A percentile compares a stretch with the other conserved stretches of the same genome.
phyloP scores from a whole-genome alignment of 257 asterid species.

The Sherardia arvensis region DNA sequence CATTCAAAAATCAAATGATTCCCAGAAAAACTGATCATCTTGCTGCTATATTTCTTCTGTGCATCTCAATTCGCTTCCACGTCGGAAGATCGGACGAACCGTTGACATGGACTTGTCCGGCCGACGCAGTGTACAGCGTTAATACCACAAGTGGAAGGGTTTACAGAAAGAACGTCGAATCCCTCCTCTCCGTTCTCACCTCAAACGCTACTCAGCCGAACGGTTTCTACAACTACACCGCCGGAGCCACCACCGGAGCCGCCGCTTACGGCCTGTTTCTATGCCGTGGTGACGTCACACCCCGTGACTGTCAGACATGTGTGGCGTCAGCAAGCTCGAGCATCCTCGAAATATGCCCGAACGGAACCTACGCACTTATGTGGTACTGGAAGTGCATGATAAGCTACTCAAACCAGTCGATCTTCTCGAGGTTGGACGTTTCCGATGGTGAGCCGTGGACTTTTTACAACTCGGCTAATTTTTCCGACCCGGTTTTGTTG shows the following conservation, averaged over 20 bases:
- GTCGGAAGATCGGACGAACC: neutral
- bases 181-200: conserved; percentile 8
- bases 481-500: too few species aligned
- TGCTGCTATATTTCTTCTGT: neutral
- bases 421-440: neutral
- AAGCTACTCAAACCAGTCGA: conserved; percentile 4
- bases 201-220: conserved; percentile 1
- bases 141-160: neutral
- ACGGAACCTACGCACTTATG: neutral
- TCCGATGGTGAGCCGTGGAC: conserved; percentile 17
- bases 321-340: neutral
- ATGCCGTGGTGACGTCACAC: neutral
- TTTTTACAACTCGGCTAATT: neutral
- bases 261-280: neutral
- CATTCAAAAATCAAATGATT: too few species aligned
- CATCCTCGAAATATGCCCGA: neutral
- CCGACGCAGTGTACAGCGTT: neutral
- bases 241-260: too few species aligned
- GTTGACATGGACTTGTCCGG: too few species aligned
- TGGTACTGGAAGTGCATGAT: neutral
- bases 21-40: neutral
- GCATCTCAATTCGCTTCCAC: neutral
- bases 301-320: neutral
- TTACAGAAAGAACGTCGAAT: conserved; percentile 5
- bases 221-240: too few species aligned